Base-by-base conservation (phyloP, 768 basidiomycete species). In the Lanmaoa rubissima region DNA sequence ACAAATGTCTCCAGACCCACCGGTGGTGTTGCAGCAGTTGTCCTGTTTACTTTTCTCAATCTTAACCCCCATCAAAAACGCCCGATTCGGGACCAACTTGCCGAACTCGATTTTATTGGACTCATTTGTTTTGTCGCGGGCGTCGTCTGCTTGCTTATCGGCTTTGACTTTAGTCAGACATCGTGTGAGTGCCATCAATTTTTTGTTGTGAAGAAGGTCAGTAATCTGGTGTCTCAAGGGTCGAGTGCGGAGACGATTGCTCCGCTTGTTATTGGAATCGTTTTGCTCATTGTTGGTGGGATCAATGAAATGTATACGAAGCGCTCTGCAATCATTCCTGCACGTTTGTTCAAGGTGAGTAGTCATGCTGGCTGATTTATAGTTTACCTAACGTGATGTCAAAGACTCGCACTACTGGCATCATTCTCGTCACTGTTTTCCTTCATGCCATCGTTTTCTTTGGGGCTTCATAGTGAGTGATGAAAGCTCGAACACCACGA, bases 31-130 rank as follows among this genome's bases (percentile, higher is more conserved):
- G 86, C 86, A 6, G 82, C 78, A 24, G 72, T 60, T 1, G 62
- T 90, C 36, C 74, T 92, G 4, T 88, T 90, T 65, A 78, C 82
- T 67, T 91, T 87, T 77, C 79, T 92, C 39, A 87, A 90, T 61
- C 76, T 92, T n/a, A 91, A 92, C 62, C 88, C 90, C 1, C 87
- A 83, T 53, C 76, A 82, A 53, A 80, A 80, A 9, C 81, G 78
- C 53, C 75, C 85, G 0, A 69, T 89, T 44, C 74, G 72, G 14
- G 70, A 88, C 53, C 85, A 92, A 65, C 60, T 82, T n/a, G 60
- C 65, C 9, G 82, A 86, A 48, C 88, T 92, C 58, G 90, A 92
- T 69, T 88, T 90, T 59, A 35, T 84, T 12, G 90, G 90, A 9
- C 76, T 92, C 11, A 36, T 74, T 32, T 74, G 88, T 21, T 78